Base-by-base conservation (phyloP, 2,329 filamentous ascomycete genomes). In the Fusarium floridanum region DNA sequence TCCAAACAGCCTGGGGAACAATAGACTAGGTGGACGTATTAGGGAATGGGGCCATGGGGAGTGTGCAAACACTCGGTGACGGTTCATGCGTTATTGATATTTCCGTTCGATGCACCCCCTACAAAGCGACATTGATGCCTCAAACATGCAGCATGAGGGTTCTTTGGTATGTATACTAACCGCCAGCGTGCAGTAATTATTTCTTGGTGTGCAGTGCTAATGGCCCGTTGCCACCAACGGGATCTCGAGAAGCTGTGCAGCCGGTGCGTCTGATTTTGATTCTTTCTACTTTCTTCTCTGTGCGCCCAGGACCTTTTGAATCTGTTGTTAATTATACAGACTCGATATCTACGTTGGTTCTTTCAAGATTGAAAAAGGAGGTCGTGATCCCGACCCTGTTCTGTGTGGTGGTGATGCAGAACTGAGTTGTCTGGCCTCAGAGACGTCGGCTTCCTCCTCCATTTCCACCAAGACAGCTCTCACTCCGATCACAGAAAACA, bases 321-420 rank as follows among this genome's bases (percentile, higher is more conserved):
- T 29, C 48, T n/a, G 12, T 53, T 53, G 12, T 2, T 5, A 10
- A 53, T 12, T 7, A 53, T 11, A 2, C 5, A 29, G 11, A 10
- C 2, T 53, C 24, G 17, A 53, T 14, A 29, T 29, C 6, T 53
- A 7, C 48, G 5, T 2, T 20, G 48, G 1, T 9, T 53, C 24
- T 53, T 53, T n/a, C 24, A 53, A 12, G 48, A 29, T 53, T 32
- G 48, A 29, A 53, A n/a, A 53, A 53, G 48, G 48, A 53, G 24
- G 48, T n/a, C 17, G 5, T n/a, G 48, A 29, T 53, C 24, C 17
- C 10, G 48, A 8, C 24, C 24, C 10, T 4, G 45, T 29, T 48
- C 24, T 50, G 16, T 3, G 2, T 32, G 48, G 48, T 53, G 24
- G 10, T 53, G 48, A 12, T 53, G 24, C 48, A 32, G 11, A 12